Percentiles rank a stretch among this genome's conserved stretches.
Conservation (phyloP, 2,329 filamentous ascomycete species). For the Penicillium sp. region DNA sequence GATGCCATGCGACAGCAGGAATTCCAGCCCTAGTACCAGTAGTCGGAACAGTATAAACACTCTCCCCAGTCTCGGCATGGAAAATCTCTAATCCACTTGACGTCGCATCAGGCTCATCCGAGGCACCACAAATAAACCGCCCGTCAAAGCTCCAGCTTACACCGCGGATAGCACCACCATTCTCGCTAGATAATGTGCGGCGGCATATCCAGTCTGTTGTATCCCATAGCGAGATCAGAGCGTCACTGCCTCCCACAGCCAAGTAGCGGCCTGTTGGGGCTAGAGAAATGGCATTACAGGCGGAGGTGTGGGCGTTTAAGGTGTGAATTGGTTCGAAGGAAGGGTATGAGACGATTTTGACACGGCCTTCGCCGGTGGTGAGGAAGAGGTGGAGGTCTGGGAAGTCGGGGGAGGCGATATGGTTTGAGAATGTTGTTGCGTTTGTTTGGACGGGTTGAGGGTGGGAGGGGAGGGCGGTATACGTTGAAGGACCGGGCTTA, state of each 20-base stretch:
- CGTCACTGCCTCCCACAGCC: slow-evolving; percentile 50
- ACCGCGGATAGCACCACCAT: slow-evolving; percentile 47
- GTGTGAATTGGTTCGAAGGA: slow-evolving; percentile 47
- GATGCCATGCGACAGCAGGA: slow-evolving; percentile 52
- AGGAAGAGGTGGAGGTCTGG: slow-evolving; percentile 46
- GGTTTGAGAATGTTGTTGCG: slow-evolving; percentile 49
- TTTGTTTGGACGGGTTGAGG: slow-evolving; percentile 51
- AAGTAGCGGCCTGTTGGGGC: slow-evolving; percentile 50
- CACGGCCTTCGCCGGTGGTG: slow-evolving; percentile 50
- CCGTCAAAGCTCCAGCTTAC: slow-evolving; percentile 54
- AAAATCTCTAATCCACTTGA: slow-evolving; percentile 50
- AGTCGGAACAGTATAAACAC: slow-evolving; percentile 47
- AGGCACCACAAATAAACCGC: slow-evolving; percentile 49
- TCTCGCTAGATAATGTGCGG: slow-evolving; percentile 47
- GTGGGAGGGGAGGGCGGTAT: slow-evolving; percentile 42
- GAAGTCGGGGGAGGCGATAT: slow-evolving; percentile 34
- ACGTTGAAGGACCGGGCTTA: slow-evolving; percentile 28
- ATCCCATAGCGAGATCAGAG: slow-evolving; percentile 52
- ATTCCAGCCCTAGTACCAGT: slow-evolving; percentile 39
- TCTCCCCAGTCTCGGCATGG: slow-evolving; percentile 51
- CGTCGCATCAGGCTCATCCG: slow-evolving; percentile 47
- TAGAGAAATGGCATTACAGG: slow-evolving; percentile 48
- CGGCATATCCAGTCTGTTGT: slow-evolving; percentile 53
- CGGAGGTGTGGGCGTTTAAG: slow-evolving; percentile 50
- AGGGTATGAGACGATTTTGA: slow-evolving; percentile 50